phyloP scores from a whole-genome alignment of 2,329 filamentous ascomycete species.

The Diaporthe eres region DNA sequence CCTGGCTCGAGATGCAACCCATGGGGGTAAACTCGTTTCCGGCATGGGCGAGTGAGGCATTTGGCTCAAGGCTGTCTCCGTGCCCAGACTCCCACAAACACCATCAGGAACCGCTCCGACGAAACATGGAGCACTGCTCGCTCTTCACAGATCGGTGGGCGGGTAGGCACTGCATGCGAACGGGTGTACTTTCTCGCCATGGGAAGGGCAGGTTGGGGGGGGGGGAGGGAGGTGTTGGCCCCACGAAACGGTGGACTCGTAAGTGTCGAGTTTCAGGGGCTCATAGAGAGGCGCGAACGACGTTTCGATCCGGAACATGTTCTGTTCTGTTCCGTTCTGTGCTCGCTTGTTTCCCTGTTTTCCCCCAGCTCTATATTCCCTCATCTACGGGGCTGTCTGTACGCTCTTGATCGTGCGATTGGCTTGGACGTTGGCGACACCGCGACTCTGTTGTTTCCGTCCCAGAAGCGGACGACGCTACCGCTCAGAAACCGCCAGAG shows the following conservation, averaged over 20 bases:
- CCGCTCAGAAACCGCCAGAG: constrained; percentile 12
- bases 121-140: constrained; percentile 2
- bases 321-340: neutral
- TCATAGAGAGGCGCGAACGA: constrained; percentile 7
- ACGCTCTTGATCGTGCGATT: constrained; percentile 3
- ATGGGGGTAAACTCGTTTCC: neutral
- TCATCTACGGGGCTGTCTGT: no score
- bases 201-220: neutral
- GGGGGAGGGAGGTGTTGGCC: neutral
- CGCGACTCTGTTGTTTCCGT: neutral
- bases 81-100: neutral
- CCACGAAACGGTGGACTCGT: constrained; percentile 28
- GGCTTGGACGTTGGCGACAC: neutral
- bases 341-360: constrained; percentile 2
- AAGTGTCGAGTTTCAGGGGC: constrained; percentile 30
- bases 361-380: neutral
- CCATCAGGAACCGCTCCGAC: neutral
- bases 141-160: neutral
- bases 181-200: neutral
- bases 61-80: neutral
- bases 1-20: neutral
- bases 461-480: neutral
- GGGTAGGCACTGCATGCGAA: neutral
- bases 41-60: neutral
- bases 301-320: constrained; percentile 21